These are phyloP conservation scores for Penicillium oxalicum DNA, from an alignment of 2,329 filamentous ascomycete genomes.

Conservation along the genomic window DNA sequence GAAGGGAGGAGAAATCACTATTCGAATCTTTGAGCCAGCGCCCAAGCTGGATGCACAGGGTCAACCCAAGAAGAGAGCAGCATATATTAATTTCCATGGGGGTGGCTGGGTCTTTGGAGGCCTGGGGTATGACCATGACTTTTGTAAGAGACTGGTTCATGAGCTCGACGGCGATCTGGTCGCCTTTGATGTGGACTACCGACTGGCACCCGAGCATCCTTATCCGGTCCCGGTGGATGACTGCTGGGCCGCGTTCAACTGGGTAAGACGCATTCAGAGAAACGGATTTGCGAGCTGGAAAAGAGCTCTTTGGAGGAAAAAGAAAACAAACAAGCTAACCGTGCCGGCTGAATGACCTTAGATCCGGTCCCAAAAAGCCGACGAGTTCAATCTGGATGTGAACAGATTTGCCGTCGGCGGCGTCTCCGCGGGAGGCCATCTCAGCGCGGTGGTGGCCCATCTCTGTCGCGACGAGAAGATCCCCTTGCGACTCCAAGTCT, in stretches of 20 bases:
- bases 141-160: slow-evolving; percentile 38
- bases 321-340: no score
- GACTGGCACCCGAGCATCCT: slow-evolving; percentile 36
- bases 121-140: slow-evolving; percentile 34
- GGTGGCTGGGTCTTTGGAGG: slow-evolving; percentile 43
- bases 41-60: slow-evolving; percentile 20
- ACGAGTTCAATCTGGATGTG: slow-evolving; percentile 32
- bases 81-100: slow-evolving; percentile 40
- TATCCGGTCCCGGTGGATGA: slow-evolving; percentile 37
- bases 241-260: slow-evolving; percentile 37
- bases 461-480: slow-evolving; percentile 34
- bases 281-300: no score
- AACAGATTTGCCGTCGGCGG: slow-evolving; percentile 35
- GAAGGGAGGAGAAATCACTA: slow-evolving; percentile 34
- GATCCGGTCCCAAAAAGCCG: slow-evolving; percentile 28
- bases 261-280: slow-evolving; percentile 22
- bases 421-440: slow-evolving; percentile 36
- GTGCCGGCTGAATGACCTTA: slow-evolving; percentile 3
- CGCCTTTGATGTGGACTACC: slow-evolving; percentile 42
- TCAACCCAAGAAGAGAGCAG: slow-evolving; percentile 28
- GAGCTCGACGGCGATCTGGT: slow-evolving; percentile 35
- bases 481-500: slow-evolving; percentile 33
- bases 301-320: no score
- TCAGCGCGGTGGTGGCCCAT: slow-evolving; percentile 35
- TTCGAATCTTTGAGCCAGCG: slow-evolving; percentile 38